Base-by-base conservation (phyloP, 257 asterid species). In the Orobanche coerulescens region DNA sequence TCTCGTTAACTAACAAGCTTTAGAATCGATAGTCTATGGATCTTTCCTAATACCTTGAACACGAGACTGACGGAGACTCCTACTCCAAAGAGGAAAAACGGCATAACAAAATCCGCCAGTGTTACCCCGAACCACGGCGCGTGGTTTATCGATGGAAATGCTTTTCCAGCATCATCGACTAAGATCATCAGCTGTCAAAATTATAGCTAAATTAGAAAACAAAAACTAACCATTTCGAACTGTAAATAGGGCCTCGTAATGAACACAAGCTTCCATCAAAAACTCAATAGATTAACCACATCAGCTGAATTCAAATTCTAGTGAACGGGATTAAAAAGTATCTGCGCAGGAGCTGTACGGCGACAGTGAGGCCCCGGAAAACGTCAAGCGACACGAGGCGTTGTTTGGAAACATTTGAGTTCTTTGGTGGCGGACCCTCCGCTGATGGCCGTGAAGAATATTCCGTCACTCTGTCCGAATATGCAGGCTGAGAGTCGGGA, bases 41-140 rank as follows among this genome's bases (percentile, higher is more conserved):
- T 28, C 70, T 13, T 61, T 61, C 14, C 16, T 58, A 53, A 68
- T 75, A 87, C 97, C 97, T 87, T 84, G 76, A 84, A 82, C 16
- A 84, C 95, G n/a, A 90, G 82, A 64, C 90, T 74, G 25, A 79
- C 82, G 5, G 97, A 87, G 47, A 83, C 86, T 36, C 97, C 97
- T 28, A 90, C 97, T 25, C 80, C 84, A 54, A 90, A 81, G 67
- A 90, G 95, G 72, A 87, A 90, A 79, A 87, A 87, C 9, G 97
- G 97, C 97, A 90, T 90, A 57, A 90, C 97, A 57, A 90, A 90
- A 73, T 90, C 97, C 0, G 97, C 97, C 48, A 87, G 88, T 22
- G 95, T 90, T 62, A 87, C 86, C 24, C 97, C 97, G 36, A 86
- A 82, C 97, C 97, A 90, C 20, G 97, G 97, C 40, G 97, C 77